Base-by-base conservation (phyloP, 805 yeast species). In the Cyberlindnera xishuangbannaensis region DNA sequence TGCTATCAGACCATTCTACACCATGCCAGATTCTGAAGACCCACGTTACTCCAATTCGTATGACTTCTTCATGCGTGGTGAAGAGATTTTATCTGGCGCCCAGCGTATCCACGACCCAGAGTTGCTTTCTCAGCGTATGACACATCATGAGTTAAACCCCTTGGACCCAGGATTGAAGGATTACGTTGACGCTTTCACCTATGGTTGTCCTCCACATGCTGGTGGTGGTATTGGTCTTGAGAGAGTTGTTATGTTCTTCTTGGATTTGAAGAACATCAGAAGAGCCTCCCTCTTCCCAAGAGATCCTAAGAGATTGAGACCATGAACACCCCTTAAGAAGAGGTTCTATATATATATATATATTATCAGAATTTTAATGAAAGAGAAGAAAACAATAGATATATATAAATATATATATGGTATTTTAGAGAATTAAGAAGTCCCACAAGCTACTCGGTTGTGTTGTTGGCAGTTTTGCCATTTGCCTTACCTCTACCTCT, bases 171-270 rank as follows among this genome's bases (percentile, higher is more conserved):
- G 97, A 45, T 66, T 90, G 50, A 72, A 73, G 57, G 97, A 92
- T 58, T 92, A 92, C 65, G 80, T 84, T 39, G 90, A 90, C 44
- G 94, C 96, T 13, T 92, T 92, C 70, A 67, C 75, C 29, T 90
- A 81, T 58, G 99, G 97, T 14, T 90, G 97, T 71, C 82, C 95
- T 44, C 98, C 99, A 31, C 99, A 92, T 55, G 99, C 95, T 22
- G 99, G 99, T 61, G 99, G 98, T 68, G 99, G 99, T 64, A 92
- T 92, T 59, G 99, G 99, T 55, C 68, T 92, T 48, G 99, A 92
- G 68, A 84, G 99, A 70, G 98, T 92, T 22, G 86, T 92, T 44
- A 92, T 92, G 98, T 92, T 92, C 75, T 92, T 73, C 78, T 73
- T 92, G 60, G 98, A 87, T 56, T 73, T 92, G 69, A 90, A 90